Conservation (phyloP, 371 early-diverging fungal genomes). For the Mucor piriformis region DNA sequence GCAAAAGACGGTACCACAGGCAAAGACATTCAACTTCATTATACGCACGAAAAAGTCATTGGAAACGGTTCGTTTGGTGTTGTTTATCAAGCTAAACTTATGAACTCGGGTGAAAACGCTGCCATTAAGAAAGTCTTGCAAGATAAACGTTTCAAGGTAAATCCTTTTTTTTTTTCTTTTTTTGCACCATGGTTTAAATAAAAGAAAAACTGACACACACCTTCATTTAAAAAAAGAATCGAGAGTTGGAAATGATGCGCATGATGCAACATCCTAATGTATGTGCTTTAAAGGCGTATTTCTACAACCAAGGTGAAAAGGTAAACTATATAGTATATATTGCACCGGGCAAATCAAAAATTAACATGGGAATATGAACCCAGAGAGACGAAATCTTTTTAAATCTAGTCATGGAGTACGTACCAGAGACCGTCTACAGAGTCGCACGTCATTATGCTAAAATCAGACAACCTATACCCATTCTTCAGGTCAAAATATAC, state of each 20-base stretch:
- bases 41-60: slow-evolving; percentile 86
- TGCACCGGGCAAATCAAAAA: too few species aligned
- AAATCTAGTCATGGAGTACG: slow-evolving; percentile 80
- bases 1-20: slow-evolving; percentile 89
- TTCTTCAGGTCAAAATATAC: slow-evolving; percentile 89
- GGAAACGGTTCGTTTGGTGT: slow-evolving; percentile 97
- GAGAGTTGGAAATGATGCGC: slow-evolving; percentile 87
- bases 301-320: slow-evolving; percentile 71
- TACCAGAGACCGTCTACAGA: slow-evolving; percentile 86
- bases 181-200: too few species aligned
- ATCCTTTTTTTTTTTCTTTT: too few species aligned
- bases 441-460: slow-evolving; percentile 80
- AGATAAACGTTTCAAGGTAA: slow-evolving; percentile 93
- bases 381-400: slow-evolving; percentile 79
- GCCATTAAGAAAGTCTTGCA: slow-evolving; percentile 96
- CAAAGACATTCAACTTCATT: slow-evolving; percentile 80
- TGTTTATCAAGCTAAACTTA: slow-evolving; percentile 90
- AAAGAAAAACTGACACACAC: background rate
- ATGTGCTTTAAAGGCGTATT: slow-evolving; percentile 73
- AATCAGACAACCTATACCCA: slow-evolving; percentile 89
- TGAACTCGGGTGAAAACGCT: slow-evolving; percentile 72
- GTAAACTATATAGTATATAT: slow-evolving; percentile 11
- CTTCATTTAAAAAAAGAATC: slow-evolving; percentile 55
- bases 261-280: slow-evolving; percentile 80
- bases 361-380: too few species aligned